These are phyloP conservation scores for Magnolia sinica DNA, from an alignment of 164 flowering plant genomes.

Conservation along the genomic window DNA sequence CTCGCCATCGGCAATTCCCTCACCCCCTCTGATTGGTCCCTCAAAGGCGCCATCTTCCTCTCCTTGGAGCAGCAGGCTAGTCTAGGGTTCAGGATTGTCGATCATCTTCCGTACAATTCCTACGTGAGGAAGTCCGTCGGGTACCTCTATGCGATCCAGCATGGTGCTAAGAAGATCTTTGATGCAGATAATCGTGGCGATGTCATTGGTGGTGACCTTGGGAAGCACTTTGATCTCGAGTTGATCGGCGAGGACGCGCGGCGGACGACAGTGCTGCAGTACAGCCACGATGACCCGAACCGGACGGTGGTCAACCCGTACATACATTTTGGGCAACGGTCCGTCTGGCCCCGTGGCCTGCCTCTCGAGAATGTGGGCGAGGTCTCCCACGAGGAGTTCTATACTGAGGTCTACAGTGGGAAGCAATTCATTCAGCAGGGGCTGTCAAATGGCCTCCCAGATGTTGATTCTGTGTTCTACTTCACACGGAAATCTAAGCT, in stretches of 20 bases:
- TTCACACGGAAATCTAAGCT: conserved; percentile 78
- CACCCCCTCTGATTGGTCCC: conserved; percentile 78
- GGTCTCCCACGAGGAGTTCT: conserved; percentile 74
- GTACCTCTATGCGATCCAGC: conserved; percentile 92
- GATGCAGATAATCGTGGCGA: conserved; percentile 91
- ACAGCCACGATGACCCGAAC: conserved; percentile 79
- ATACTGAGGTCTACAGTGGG: conserved; percentile 90
- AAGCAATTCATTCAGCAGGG: conserved; percentile 96
- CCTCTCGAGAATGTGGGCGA: conserved; percentile 95
- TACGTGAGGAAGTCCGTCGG: conserved; percentile 82
- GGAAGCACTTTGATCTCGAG: conserved; percentile 91
- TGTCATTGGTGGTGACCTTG: conserved; percentile 74
- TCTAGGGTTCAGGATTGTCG: conserved; percentile 70
- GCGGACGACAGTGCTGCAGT: conserved; percentile 73
- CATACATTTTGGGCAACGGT: conserved; percentile 91
- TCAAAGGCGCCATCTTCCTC: conserved; percentile 81
- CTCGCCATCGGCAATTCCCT: conserved; percentile 75
- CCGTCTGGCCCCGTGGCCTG: conserved; percentile 98
- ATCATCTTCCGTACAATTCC: conserved; percentile 82
- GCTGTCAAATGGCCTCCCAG: conserved; percentile 90
- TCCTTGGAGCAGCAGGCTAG: conserved; percentile 77
- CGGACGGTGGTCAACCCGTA: conserved; percentile 87
- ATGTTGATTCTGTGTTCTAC: conserved; percentile 96
- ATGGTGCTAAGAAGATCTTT: conserved; percentile 89
- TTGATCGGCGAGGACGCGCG: conserved; percentile 75